Base-by-base conservation (phyloP, 805 yeast species). In the Barnettozyma siamensis region DNA sequence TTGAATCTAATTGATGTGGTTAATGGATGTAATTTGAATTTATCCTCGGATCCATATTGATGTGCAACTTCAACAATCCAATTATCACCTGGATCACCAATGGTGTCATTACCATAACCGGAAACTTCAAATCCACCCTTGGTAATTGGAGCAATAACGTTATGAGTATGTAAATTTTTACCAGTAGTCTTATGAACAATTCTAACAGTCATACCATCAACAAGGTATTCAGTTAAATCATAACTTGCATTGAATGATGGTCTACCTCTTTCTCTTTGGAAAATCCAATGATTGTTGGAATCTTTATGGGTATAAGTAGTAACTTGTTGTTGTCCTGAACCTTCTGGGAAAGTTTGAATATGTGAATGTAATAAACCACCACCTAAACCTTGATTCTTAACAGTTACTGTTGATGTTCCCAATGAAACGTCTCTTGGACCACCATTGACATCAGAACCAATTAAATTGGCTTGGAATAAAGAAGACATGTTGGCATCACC, bases 281-380 rank as follows among this genome's bases (percentile, higher is more conserved):
- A 68, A 23, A 72, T 55, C 84, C 96, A 89, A 41, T 83, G 77
- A 60, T 91, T 93, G 64, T 93, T 91, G 40, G 72, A 65, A 61
- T 93, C 98, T 59, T 87, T 87, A 63, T 80, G 88, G 16, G 89
- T 86, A 61, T 93, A 93, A 7, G 93, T 86, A 21, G 99, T 93
- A 37, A 93, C 73, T 64, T 93, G 99, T 62, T 89, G 97, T 65
- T 93, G 98, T 47, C 75, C 73, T 2, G 96, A 86, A 4, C 98
- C 98, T 49, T 79, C 88, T 13, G 99, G 99, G 59, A 81, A 93
- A 11, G 73, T 62, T 59, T 85, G 95, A 15, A 72, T 66, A 58
- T 85, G 95, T 1, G 93, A 84, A 56, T 85, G 95, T 43, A 85
- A 62, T 44, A 85, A 66, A 49, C 80, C 82, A 35, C 88, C 87